A percentile compares a stretch with the other conserved stretches of the same genome.
phyloP scores from a whole-genome alignment of 257 asterid genomes.

The Gentiana macrophylla region DNA sequence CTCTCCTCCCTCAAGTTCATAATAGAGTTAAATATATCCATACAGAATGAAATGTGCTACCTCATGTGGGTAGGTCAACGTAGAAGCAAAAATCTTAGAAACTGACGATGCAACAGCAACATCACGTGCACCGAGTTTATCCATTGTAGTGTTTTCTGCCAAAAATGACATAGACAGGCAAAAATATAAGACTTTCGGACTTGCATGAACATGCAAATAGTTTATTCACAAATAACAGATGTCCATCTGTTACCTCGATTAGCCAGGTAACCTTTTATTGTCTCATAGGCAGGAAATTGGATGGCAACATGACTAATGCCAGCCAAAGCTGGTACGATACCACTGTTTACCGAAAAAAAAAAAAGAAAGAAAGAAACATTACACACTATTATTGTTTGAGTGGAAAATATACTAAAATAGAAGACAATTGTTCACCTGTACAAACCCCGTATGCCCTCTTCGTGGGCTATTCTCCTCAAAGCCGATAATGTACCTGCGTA shows the following conservation, averaged over 20 bases:
- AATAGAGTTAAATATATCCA: background rate
- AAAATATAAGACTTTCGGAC: too few relatives aligned
- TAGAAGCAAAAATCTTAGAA: slow-evolving; percentile 84
- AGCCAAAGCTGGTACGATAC: slow-evolving; percentile 96
- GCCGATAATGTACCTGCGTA: slow-evolving; percentile 77
- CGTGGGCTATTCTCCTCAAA: slow-evolving; percentile 59
- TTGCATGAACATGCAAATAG: too few relatives aligned
- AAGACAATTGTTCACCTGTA: slow-evolving; percentile 49
- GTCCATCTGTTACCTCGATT: slow-evolving; percentile 32
- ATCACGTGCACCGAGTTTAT: slow-evolving; percentile 61
- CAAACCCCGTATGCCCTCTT: slow-evolving; percentile 89
- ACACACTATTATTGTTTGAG: background rate
- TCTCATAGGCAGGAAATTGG: slow-evolving; percentile 88
- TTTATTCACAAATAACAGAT: background rate
- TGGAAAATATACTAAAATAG: background rate
- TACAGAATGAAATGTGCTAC: slow-evolving; percentile 17
- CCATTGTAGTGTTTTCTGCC: slow-evolving; percentile 58
- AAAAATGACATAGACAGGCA: background rate
- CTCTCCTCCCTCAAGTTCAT: too few relatives aligned
- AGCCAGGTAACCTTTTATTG: slow-evolving; percentile 72
- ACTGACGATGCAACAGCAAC: slow-evolving; percentile 91
- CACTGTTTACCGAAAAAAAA: slow-evolving; percentile 34
- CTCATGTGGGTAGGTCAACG: slow-evolving; percentile 96
- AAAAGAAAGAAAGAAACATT: background rate
- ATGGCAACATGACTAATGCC: slow-evolving; percentile 91